A percentile compares a stretch with the other conserved stretches of the same genome.
Evolutionary conservation across 2,329 filamentous ascomycete genomes (phyloP).

Genomic region (Bipolaris victoriae): DNA sequence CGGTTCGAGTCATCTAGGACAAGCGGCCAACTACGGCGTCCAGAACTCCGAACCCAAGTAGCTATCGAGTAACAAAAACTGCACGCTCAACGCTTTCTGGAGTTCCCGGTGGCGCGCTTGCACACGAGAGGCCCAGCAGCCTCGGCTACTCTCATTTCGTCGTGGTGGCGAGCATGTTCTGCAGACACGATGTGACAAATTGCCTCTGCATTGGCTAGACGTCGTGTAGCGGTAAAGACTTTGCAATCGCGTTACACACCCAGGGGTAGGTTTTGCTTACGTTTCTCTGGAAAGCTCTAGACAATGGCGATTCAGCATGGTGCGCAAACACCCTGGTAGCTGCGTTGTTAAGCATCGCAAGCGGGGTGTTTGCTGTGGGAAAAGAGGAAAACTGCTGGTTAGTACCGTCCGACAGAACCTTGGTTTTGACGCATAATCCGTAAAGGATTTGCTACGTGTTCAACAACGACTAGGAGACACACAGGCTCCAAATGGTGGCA

Average conservation of each 20-base stretch:
- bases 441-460: neutral
- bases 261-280: constrained; percentile 24
- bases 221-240: constrained; percentile 16
- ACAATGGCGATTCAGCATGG: constrained; percentile 8
- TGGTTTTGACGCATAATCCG: neutral
- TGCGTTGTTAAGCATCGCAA: constrained; percentile 9
- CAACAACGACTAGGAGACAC: neutral
- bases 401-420: neutral
- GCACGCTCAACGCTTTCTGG: constrained; percentile 8
- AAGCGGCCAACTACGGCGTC: constrained; percentile 21
- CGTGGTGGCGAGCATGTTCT: constrained; percentile 9
- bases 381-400: constrained; percentile 2
- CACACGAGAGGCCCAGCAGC: constrained; percentile 10
- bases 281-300: constrained; percentile 9
- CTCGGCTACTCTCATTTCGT: constrained; percentile 9
- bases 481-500: neutral
- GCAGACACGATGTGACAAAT: constrained; percentile 10
- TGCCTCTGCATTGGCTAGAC: constrained; percentile 16
- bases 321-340: constrained; percentile 4
- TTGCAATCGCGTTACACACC: constrained; percentile 14
- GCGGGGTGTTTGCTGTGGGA: neutral
- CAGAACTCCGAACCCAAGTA: constrained; percentile 25
- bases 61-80: constrained; percentile 47
- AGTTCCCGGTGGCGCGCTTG: constrained; percentile 22
- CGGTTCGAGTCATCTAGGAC: constrained; percentile 5